Evolutionary conservation across 306 rosid genomes (phyloP), one percentile per base, ranked within the genome.

Genomic region (Begonia fuchsioides): DNA sequence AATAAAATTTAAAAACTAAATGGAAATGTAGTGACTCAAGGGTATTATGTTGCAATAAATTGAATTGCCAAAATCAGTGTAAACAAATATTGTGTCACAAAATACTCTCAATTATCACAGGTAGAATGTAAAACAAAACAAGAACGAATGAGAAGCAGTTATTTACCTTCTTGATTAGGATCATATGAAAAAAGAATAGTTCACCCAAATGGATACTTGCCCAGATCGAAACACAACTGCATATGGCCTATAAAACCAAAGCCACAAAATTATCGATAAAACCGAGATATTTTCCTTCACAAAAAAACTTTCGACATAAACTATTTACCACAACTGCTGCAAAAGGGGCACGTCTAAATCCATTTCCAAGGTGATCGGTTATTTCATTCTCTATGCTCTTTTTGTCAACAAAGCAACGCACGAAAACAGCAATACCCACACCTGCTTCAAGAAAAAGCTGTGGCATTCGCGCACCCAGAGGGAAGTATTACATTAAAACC

Each of bases 141-240:
- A 35, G n/a, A 8, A 61, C 64, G 35, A 26, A 5, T 26, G 35
- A 26, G 35, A 26, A 26, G 35, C 35, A 0, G 4, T 26, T 26
- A 50, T 57, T 50, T 59, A 83, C 94, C 90, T 83, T 83, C 17
- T 78, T 74, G 49, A 83, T 83, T 63, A 79, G 70, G 62, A 83
- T 79, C 68, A 83, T 72, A 53, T 83, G 94, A 67, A 83, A 83
- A 68, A 79, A 79, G 76, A 83, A 80, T 47, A 83, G 59, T 55
- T 83, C 90, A 61, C 86, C 94, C 76, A 83, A 58, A 52, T 88
- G 90, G 20, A 55, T 55, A 58, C 95, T 81, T 47, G 97, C 97
- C 68, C 84, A 73, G 68, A 88, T 45, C 58, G 97, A 84, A 64
- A 88, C 93, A 61, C 79, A 84, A 43, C 95, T 84, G 54, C 93